phyloP scores from a whole-genome alignment of 2,329 filamentous ascomycete species.

The Fusarium sororula region DNA sequence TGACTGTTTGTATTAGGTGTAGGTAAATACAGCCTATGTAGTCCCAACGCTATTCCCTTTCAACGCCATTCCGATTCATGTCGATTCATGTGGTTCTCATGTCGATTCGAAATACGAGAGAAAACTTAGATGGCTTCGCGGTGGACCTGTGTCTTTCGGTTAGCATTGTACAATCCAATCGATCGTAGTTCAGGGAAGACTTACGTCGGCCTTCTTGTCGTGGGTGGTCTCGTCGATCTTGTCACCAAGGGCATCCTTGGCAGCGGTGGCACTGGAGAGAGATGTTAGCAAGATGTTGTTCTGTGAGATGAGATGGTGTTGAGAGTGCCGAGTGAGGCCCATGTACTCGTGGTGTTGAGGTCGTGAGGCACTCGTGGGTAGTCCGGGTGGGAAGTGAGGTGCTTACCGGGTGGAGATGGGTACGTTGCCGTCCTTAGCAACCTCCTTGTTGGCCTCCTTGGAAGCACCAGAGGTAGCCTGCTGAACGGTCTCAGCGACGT shows the following conservation, averaged over 20 bases:
- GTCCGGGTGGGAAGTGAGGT: not conserved
- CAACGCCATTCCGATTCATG: slow-evolving; percentile 5
- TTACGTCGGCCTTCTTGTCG: slow-evolving; percentile 52
- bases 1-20: slow-evolving; percentile 15
- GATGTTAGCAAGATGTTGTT: slow-evolving; percentile 39
- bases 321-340: not conserved
- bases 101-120: not conserved
- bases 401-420: slow-evolving; percentile 62
- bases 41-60: slow-evolving; percentile 13
- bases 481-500: slow-evolving; percentile 73
- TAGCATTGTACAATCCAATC: not conserved
- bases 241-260: slow-evolving; percentile 60
- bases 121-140: not conserved
- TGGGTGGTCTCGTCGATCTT: slow-evolving; percentile 56
- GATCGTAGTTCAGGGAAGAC: not conserved
- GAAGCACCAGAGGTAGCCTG: slow-evolving; percentile 63
- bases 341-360: not conserved
- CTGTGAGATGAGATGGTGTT: not conserved
- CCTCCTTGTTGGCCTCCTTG: slow-evolving; percentile 76
- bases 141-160: not conserved
- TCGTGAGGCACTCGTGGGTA: not conserved
- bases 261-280: slow-evolving; percentile 51
- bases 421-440: slow-evolving; percentile 70
- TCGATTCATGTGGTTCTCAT: not conserved
- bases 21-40: slow-evolving; percentile 5